Evolutionary conservation across 306 rosid genomes (phyloP), one percentile per base, ranked within the genome.

Genomic region (Vachellia collinsii): DNA sequence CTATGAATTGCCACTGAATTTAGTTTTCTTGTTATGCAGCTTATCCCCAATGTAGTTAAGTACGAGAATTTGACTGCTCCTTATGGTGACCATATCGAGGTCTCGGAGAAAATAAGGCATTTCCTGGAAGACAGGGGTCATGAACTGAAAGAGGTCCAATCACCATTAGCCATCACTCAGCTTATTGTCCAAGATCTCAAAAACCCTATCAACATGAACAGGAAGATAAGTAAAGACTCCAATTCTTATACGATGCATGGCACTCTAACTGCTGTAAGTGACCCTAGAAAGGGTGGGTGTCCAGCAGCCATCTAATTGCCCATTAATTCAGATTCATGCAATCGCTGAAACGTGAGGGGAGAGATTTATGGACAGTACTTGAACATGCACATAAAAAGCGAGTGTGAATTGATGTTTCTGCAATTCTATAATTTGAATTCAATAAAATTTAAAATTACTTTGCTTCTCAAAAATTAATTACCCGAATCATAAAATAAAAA

Each of bases 271-370:
- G 99, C 91, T 13, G 98, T 95, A 0, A 85, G 99, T 80, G 99
- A 95, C 77, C 98, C 93, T 2, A 84, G 99, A 85, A 95, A 93
- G 81, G 90, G 92, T 51, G 98, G 99, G 37, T 72, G 13, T 77
- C 97, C 99, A 0, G 98, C 99, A 1, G 95, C 94, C 20, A 79
- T 83, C 43, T 93, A 78, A 77, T 75, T 77, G 25, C 78, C 22
- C 46, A 41, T 61, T 29, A 36, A 56, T 80, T 80, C 54, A 39
- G 34, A 19, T 70, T 42, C 80, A 80, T 53, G 37, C 46, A 71
- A 53, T 64, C 53, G 47, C 59, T 43, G 39, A 47, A 59, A 41
- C 34, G 4, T 8, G 34, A 2, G 44, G 34, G 59, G 34, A 1
- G 59, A 66, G 20, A 36, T 4, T 46, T 19, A 25, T 48, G 51